These are phyloP conservation scores for Pseudogymnoascus sp. DNA, from an alignment of 2,329 filamentous ascomycete species.

Conservation along the genomic window DNA sequence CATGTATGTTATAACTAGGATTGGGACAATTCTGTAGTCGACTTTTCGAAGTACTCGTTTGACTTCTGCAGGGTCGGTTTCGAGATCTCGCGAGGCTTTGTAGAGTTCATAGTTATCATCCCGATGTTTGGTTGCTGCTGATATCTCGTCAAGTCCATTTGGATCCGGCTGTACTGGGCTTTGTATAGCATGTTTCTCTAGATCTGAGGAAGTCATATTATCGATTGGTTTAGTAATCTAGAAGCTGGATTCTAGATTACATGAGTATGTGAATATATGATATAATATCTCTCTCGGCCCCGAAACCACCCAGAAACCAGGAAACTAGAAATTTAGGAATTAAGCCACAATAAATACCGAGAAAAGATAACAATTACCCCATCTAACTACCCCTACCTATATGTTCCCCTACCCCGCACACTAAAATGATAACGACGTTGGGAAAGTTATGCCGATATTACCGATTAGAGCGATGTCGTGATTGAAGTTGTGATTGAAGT, in stretches of 20 bases:
- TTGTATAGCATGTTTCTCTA: constrained; percentile 14
- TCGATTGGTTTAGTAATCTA: neutral
- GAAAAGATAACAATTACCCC: neutral
- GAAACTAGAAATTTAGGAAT: neutral
- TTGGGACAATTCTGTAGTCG: constrained; percentile 46
- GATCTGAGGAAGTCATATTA: constrained; percentile 14
- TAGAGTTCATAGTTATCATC: constrained; percentile 35
- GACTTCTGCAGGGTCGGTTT: constrained; percentile 21
- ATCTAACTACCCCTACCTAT: neutral
- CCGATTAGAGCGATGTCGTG: constrained; percentile 20
- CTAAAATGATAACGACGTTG: neutral
- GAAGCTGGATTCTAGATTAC: constrained; percentile 12
- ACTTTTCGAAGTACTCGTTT: constrained; percentile 46
- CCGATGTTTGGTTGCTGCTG: constrained; percentile 19
- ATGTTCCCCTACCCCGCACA: neutral
- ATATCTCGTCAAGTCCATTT: constrained; percentile 15
- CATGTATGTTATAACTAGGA: constrained; percentile 51
- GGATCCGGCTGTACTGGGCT: constrained; percentile 2
- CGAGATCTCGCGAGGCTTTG: constrained; percentile 24
- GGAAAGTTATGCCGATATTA: constrained; percentile 13
- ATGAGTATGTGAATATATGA: neutral
- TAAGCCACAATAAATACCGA: neutral
- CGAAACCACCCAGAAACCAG: neutral
- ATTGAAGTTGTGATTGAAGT: constrained; percentile 18
- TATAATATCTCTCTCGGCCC: neutral